These are phyloP conservation scores for Yamadazyma takamatsuzukensis DNA, from an alignment of 805 yeast genomes.

Conservation along the genomic window DNA sequence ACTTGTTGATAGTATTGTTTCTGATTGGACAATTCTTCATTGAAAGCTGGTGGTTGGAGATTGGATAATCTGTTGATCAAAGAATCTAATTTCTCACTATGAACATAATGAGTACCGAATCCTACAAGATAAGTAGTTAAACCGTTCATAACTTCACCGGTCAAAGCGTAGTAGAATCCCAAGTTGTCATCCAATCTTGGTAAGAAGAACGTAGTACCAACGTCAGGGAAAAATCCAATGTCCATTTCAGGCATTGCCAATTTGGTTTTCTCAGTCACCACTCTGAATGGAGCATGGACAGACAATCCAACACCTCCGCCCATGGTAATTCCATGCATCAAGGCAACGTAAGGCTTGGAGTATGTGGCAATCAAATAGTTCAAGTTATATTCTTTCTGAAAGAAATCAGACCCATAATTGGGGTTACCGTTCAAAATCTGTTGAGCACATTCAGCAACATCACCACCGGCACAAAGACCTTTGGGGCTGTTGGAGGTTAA, in stretches of 20 bases:
- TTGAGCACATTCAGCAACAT: constrained; percentile 76
- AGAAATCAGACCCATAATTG: constrained; percentile 56
- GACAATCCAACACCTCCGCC: constrained; percentile 97
- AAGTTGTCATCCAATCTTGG: constrained; percentile 78
- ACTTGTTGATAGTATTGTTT: constrained; percentile 53
- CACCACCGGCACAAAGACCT: constrained; percentile 96
- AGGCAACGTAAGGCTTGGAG: constrained; percentile 78
- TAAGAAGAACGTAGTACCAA: constrained; percentile 87
- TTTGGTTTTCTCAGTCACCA: constrained; percentile 87
- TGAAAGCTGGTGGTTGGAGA: constrained; percentile 43
- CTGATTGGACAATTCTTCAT: constrained; percentile 15
- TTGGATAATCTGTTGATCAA: constrained; percentile 64
- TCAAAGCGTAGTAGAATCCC: constrained; percentile 82
- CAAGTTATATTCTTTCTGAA: constrained; percentile 75
- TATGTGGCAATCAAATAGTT: constrained; percentile 79
- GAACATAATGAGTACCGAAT: constrained; percentile 85
- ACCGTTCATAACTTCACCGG: constrained; percentile 78
- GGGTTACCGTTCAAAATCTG: constrained; percentile 48
- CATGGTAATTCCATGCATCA: constrained; percentile 92
- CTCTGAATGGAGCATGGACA: constrained; percentile 86
- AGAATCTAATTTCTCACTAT: constrained; percentile 57
- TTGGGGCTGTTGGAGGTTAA: constrained; percentile 63
- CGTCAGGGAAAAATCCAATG: constrained; percentile 95
- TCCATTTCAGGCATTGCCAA: constrained; percentile 98
- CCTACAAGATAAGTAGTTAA: constrained; percentile 81